phyloP scores from a whole-genome alignment of 169 alveolate species.

The Plasmodium chabaudi region DNA sequence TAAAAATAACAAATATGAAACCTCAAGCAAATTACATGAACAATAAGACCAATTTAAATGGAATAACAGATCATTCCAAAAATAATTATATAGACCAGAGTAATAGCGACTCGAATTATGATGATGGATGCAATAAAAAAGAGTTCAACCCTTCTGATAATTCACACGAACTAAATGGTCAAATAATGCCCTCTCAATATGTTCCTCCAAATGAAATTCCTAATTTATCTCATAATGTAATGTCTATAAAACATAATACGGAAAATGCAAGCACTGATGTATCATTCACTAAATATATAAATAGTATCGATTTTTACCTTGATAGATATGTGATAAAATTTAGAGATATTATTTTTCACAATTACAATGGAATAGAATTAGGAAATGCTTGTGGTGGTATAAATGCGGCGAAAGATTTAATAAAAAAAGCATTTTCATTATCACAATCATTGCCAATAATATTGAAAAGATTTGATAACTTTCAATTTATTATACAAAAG shows the following conservation, averaged over 20 bases:
- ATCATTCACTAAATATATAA: neutral
- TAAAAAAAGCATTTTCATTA: neutral
- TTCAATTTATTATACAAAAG: constrained; percentile 13
- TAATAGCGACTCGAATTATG: neutral
- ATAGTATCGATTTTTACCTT: constrained; percentile 18
- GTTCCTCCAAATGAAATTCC: neutral
- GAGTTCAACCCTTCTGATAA: neutral
- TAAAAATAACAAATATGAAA: neutral
- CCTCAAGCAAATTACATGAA: neutral
- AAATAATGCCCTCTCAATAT: no score
- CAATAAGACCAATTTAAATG: neutral
- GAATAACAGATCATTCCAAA: neutral
- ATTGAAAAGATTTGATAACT: constrained; percentile 14
- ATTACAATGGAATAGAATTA: constrained; percentile 27
- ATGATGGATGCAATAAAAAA: neutral
- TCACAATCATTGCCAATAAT: constrained; percentile 19
- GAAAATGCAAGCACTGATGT: neutral
- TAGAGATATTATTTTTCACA: constrained; percentile 54
- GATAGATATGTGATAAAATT: constrained; percentile 51
- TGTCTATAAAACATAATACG: neutral
- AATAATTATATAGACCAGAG: neutral
- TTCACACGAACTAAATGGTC: no score
- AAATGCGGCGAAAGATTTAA: no score
- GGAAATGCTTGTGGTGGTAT: no score
- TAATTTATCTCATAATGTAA: neutral